Percentiles rank a stretch among this genome's conserved stretches.
These are phyloP conservation scores for Fistulifera solaris DNA, from an alignment of 108 stramenopile genomes.

Conservation along the genomic window DNA sequence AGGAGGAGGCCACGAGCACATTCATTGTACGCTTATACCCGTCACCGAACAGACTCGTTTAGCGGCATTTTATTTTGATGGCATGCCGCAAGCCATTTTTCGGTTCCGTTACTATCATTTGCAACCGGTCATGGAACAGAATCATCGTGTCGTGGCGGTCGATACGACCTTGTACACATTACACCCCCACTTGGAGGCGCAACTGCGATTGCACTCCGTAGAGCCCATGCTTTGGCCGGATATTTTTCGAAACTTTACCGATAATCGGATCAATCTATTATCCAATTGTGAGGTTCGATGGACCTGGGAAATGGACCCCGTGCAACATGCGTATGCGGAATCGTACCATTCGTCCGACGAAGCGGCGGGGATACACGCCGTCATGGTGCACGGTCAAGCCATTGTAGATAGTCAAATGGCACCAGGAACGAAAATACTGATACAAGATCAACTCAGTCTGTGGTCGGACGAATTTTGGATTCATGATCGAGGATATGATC, in stretches of 20 bases:
- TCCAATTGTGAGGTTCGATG: conserved; percentile 60
- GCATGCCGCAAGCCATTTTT: conserved; percentile 67
- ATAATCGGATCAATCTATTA: conserved; percentile 11
- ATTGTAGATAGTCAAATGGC: conserved; percentile 65
- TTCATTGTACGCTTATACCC: conserved; percentile 74
- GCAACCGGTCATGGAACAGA: conserved; percentile 4
- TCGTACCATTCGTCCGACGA: conserved; percentile 1
- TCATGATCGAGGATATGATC: conserved; percentile 77
- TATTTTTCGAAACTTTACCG: conserved; percentile 18
- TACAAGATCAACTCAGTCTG: conserved; percentile 68
- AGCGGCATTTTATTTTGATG: conserved; percentile 83
- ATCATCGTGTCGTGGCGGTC: conserved; percentile 7
- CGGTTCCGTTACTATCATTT: conserved; percentile 70
- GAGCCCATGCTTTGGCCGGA: conserved; percentile 24
- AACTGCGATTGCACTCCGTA: conserved; percentile 22
- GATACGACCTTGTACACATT: conserved; percentile 58
- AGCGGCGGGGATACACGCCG: conserved; percentile 38
- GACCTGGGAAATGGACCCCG: conserved; percentile 46
- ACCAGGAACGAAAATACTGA: conserved; percentile 62
- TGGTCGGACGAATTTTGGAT: conserved; percentile 75
- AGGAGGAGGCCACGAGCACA: conserved; percentile 80
- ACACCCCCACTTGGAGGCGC: conserved; percentile 36
- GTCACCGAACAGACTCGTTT: conserved; percentile 25
- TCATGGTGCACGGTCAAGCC: conserved; percentile 74
- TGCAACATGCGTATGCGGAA: conserved; percentile 42